Percentiles rank a stretch among this genome's conserved stretches.
These are phyloP conservation scores for Boeremia exigua DNA, from an alignment of 2,329 filamentous ascomycete genomes.

Conservation along the genomic window DNA sequence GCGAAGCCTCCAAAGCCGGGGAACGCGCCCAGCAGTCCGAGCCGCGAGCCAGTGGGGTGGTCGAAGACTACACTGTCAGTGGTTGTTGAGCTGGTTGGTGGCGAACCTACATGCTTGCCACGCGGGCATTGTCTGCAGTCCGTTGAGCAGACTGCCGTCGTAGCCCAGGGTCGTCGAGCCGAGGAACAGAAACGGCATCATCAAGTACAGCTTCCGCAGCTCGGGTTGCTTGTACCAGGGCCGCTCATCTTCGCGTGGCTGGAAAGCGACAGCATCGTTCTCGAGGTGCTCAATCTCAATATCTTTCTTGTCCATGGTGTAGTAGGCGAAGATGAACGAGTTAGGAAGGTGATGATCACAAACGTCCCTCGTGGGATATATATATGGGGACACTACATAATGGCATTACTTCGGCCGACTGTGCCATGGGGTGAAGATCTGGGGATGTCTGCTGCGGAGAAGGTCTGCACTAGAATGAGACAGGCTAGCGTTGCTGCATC, in stretches of 20 bases:
- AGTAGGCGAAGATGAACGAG: not conserved
- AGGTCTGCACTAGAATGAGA: not conserved
- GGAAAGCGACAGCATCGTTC: slow-evolving; percentile 7
- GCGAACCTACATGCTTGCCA: slow-evolving; percentile 37
- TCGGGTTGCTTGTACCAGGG: slow-evolving; percentile 29
- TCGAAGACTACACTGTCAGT: not conserved
- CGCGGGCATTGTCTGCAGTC: slow-evolving; percentile 28
- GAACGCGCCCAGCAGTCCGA: slow-evolving; percentile 54
- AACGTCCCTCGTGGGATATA: slow-evolving; percentile 1
- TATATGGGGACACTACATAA: slow-evolving; percentile 4
- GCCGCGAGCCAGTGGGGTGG: slow-evolving; percentile 47
- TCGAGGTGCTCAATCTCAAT: slow-evolving; percentile 21
- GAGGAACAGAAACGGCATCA: slow-evolving; percentile 29
- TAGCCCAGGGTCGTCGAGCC: slow-evolving; percentile 26
- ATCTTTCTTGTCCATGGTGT: slow-evolving; percentile 16
- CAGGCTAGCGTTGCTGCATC: slow-evolving; percentile 6
- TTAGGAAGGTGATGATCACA: not conserved
- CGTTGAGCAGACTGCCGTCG: slow-evolving; percentile 27
- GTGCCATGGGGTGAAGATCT: slow-evolving; percentile 9
- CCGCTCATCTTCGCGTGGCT: slow-evolving; percentile 18
- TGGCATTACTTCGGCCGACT: not conserved
- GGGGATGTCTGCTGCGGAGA: slow-evolving; percentile 10
- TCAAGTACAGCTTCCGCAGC: slow-evolving; percentile 25
- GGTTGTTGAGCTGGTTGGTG: not conserved
- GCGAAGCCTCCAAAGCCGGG: slow-evolving; percentile 55